These are phyloP conservation scores for Penicillium rolfsii DNA, from an alignment of 2,329 filamentous ascomycete genomes.

Conservation along the genomic window DNA sequence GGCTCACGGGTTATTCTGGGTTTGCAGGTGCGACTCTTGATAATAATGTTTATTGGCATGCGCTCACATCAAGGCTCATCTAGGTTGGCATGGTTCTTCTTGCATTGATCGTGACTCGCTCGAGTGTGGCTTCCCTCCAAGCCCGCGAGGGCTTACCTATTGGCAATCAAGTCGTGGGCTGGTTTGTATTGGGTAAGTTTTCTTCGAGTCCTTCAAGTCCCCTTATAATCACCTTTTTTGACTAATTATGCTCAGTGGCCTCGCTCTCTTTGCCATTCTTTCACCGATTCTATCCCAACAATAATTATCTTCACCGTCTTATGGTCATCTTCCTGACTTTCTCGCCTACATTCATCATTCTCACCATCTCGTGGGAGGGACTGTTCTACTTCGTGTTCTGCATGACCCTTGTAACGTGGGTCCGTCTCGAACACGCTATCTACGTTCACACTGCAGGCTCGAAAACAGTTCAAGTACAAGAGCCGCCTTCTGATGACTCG, in stretches of 20 bases:
- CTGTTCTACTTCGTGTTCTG: constrained; percentile 94
- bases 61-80: constrained; percentile 6
- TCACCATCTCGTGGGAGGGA: constrained; percentile 96
- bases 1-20: constrained; percentile 52
- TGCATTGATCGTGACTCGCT: constrained; percentile 82
- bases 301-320: constrained; percentile 86
- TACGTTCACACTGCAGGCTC: constrained; percentile 50
- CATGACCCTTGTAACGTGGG: constrained; percentile 81
- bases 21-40: constrained; percentile 42
- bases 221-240: neutral
- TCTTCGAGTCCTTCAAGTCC: neutral
- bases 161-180: constrained; percentile 86
- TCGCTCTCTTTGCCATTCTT: constrained; percentile 79
- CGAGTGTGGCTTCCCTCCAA: constrained; percentile 81
- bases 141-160: constrained; percentile 80
- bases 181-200: constrained; percentile 71
- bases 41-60: neutral
- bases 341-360: constrained; percentile 89
- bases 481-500: constrained; percentile 28
- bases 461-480: constrained; percentile 10
- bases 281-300: constrained; percentile 79
- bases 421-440: constrained; percentile 83
- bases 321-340: constrained; percentile 90
- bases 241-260: constrained; percentile 53
- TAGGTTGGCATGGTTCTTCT: constrained; percentile 76